phyloP scores from a whole-genome alignment of 2,329 filamentous ascomycete species.

The Didymella pomorum region DNA sequence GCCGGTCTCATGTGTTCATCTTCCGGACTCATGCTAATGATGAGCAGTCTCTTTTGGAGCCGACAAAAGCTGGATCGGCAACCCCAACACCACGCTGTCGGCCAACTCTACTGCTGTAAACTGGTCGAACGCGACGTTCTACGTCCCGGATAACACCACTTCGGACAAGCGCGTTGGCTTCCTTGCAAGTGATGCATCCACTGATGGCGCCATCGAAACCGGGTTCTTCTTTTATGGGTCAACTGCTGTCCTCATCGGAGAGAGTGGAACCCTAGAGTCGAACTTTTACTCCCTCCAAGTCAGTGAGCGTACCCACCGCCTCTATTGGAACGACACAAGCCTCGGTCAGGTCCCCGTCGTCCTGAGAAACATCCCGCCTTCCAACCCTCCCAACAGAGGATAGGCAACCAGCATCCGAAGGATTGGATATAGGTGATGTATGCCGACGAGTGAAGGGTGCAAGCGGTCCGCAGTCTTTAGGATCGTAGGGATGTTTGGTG shows the following conservation, averaged over 20 bases:
- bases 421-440: background rate
- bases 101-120: conserved; percentile 13
- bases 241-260: conserved; percentile 23
- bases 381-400: conserved; percentile 19
- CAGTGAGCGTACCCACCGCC: conserved; percentile 17
- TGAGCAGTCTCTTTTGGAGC: conserved; percentile 20
- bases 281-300: conserved; percentile 24
- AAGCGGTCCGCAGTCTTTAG: background rate
- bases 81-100: conserved; percentile 26
- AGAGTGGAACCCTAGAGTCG: conserved; percentile 25
- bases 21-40: background rate
- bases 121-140: conserved; percentile 32
- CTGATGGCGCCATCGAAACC: conserved; percentile 15
- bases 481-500: background rate
- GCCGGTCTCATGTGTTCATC: background rate
- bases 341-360: conserved; percentile 29
- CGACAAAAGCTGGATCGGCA: conserved; percentile 23
- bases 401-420: background rate
- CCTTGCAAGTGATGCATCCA: conserved; percentile 9
- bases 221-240: conserved; percentile 34
- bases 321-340: conserved; percentile 38
- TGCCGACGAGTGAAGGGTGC: background rate
- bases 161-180: conserved; percentile 30
- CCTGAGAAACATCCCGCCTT: conserved; percentile 30
- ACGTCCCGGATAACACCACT: conserved; percentile 19